phyloP scores from a whole-genome alignment of 306 rosid species.

The Cicer yamashitae region DNA sequence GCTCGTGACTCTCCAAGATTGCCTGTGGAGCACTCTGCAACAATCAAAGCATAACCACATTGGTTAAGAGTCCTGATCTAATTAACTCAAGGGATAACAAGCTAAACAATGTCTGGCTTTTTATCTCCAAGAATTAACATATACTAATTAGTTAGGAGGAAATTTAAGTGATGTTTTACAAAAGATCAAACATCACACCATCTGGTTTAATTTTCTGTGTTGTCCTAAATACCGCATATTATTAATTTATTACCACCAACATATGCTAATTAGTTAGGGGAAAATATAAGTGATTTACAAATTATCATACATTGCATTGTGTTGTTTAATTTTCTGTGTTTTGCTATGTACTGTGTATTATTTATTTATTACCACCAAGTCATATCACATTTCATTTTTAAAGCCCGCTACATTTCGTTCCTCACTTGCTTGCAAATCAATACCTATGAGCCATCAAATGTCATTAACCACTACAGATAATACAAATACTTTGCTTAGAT shows the following conservation, averaged over 20 bases:
- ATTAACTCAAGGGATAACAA: conserved; percentile 25
- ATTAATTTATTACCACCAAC: not conserved
- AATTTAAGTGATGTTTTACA: not conserved
- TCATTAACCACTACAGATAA: not conserved
- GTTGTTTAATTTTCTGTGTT: conserved; percentile 3
- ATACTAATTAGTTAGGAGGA: not conserved
- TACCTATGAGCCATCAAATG: conserved; percentile 24
- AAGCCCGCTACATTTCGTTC: not conserved
- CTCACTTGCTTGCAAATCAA: conserved; percentile 6
- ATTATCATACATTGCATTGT: conserved; percentile 2
- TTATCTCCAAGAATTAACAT: conserved; percentile 27
- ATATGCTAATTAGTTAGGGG: not conserved
- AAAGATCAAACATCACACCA: conserved; percentile 4
- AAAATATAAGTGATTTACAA: not conserved
- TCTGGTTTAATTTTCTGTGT: not conserved
- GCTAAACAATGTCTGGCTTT: conserved; percentile 1
- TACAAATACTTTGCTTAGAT: not conserved
- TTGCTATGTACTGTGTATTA: not conserved
- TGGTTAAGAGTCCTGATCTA: conserved; percentile 8
- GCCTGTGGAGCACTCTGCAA: conserved; percentile 93
- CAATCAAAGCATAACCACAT: conserved; percentile 33
- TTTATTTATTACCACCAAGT: not conserved
- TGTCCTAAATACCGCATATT: not conserved
- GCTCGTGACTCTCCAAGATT: conserved; percentile 94
- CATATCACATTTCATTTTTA: conserved; percentile 16